These are phyloP conservation scores for Chaetomium fimeti DNA, from an alignment of 495 filamentous ascomycete genomes.

Conservation along the genomic window DNA sequence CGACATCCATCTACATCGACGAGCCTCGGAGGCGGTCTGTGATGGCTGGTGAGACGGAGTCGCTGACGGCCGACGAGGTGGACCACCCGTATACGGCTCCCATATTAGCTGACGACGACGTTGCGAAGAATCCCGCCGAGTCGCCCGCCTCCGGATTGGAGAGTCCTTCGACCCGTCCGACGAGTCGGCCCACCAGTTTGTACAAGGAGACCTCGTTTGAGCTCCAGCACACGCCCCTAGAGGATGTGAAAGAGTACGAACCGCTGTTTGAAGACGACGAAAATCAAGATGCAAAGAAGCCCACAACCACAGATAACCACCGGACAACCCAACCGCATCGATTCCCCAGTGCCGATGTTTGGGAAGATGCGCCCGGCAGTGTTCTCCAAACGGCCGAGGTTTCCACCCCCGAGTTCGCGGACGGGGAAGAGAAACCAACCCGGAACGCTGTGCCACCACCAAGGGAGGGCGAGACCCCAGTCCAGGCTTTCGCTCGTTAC, in stretches of 20 bases:
- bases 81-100: constrained; percentile 60
- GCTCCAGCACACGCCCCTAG: constrained; percentile 67
- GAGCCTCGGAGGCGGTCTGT: constrained; percentile 65
- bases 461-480: constrained; percentile 48
- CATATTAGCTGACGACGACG: constrained; percentile 89
- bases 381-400: constrained; percentile 81
- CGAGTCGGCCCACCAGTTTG: constrained; percentile 67
- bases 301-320: constrained; percentile 48
- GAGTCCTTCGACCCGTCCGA: constrained; percentile 61
- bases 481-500: constrained; percentile 53
- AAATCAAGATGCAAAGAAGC: constrained; percentile 43
- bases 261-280: constrained; percentile 90
- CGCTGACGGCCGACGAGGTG: constrained; percentile 37
- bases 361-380: constrained; percentile 94
- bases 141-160: constrained; percentile 58
- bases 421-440: constrained; percentile 49
- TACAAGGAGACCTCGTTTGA: constrained; percentile 43
- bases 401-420: constrained; percentile 67
- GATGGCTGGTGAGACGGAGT: constrained; percentile 55
- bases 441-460: constrained; percentile 30
- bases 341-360: constrained; percentile 92
- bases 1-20: constrained; percentile 64
- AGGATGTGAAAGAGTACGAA: constrained; percentile 92
- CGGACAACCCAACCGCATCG: constrained; percentile 65
- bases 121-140: constrained; percentile 75